Percentiles rank a stretch among this genome's conserved stretches.
phyloP scores from a whole-genome alignment of 2,329 filamentous ascomycete species.

The Clonostachys solani region DNA sequence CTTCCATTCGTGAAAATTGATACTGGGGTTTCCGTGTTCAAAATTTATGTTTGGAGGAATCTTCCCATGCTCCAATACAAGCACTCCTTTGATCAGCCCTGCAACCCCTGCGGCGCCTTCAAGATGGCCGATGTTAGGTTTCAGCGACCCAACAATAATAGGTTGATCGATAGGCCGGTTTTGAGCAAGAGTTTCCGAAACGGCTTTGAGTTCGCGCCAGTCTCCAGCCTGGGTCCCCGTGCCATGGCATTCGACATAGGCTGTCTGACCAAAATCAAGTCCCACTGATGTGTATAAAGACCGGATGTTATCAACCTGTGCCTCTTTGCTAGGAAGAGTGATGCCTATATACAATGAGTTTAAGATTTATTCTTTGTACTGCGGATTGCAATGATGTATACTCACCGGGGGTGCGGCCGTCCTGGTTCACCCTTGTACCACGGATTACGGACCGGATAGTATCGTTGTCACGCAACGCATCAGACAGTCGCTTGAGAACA shows the following conservation, averaged over 20 bases:
- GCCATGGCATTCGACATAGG: slow-evolving; percentile 53
- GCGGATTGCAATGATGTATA: background rate
- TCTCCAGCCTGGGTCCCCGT: slow-evolving; percentile 57
- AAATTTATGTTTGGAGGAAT: slow-evolving; percentile 52
- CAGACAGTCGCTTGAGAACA: slow-evolving; percentile 52
- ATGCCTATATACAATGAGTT: slow-evolving; percentile 32
- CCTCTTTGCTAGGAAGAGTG: slow-evolving; percentile 49
- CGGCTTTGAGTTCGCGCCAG: slow-evolving; percentile 41
- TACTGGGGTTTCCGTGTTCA: slow-evolving; percentile 34
- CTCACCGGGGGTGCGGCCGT: slow-evolving; percentile 50
- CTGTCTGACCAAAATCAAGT: slow-evolving; percentile 37
- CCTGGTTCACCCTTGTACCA: slow-evolving; percentile 49
- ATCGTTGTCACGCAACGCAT: slow-evolving; percentile 56
- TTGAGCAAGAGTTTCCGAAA: slow-evolving; percentile 36
- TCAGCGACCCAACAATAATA: slow-evolving; percentile 47
- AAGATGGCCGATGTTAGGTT: slow-evolving; percentile 50
- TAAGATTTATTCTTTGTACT: background rate
- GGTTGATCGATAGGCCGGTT: slow-evolving; percentile 26
- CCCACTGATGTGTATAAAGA: slow-evolving; percentile 38
- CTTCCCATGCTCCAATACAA: slow-evolving; percentile 42
- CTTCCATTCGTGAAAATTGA: slow-evolving; percentile 40
- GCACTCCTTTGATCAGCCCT: slow-evolving; percentile 46
- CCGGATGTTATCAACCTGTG: slow-evolving; percentile 46
- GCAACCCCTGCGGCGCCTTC: slow-evolving; percentile 48
- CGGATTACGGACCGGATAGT: slow-evolving; percentile 51